Conservation (phyloP, 2,329 filamentous ascomycete genomes). For the Aciculosporium take region DNA sequence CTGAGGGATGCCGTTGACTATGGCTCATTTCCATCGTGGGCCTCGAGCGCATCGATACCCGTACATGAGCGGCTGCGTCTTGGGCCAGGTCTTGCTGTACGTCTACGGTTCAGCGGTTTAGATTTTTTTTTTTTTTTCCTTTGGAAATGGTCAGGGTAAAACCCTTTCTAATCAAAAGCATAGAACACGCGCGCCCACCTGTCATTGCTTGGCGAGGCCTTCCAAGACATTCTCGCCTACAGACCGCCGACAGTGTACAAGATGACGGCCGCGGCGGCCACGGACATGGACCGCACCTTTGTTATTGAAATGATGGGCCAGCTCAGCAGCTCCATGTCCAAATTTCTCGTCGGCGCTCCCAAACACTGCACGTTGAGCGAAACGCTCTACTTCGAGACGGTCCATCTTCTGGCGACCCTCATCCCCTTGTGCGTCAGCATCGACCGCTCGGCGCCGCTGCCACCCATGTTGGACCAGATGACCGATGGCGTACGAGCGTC, state of each 20-base stretch:
- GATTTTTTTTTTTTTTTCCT: neutral
- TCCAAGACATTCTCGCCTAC: constrained; percentile 34
- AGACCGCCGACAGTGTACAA: constrained; percentile 38
- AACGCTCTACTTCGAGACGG: constrained; percentile 26
- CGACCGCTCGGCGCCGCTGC: constrained; percentile 11
- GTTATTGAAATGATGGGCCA: constrained; percentile 26
- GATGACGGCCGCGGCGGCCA: constrained; percentile 22
- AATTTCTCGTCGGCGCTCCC: constrained; percentile 20
- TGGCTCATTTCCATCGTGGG: constrained; percentile 35
- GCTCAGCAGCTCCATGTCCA: constrained; percentile 28
- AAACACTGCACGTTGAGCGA: constrained; percentile 28
- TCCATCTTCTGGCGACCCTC: constrained; percentile 26
- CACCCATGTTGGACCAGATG: constrained; percentile 13
- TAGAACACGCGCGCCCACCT: constrained; percentile 37
- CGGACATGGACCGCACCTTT: constrained; percentile 29
- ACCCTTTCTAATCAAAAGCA: constrained; percentile 8
- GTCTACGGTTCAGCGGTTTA: no score
- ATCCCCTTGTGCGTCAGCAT: constrained; percentile 16
- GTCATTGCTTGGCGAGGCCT: constrained; percentile 33
- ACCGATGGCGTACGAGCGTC: constrained; percentile 13
- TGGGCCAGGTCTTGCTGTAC: constrained; percentile 37
- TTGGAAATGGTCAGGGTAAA: neutral
- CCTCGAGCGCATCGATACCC: constrained; percentile 21
- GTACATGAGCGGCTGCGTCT: constrained; percentile 32
- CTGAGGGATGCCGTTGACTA: constrained; percentile 36